Evolutionary conservation across 805 yeast genomes (phyloP), one percentile per base, ranked within the genome.

Genomic region (Starmerella sirachaensis): DNA sequence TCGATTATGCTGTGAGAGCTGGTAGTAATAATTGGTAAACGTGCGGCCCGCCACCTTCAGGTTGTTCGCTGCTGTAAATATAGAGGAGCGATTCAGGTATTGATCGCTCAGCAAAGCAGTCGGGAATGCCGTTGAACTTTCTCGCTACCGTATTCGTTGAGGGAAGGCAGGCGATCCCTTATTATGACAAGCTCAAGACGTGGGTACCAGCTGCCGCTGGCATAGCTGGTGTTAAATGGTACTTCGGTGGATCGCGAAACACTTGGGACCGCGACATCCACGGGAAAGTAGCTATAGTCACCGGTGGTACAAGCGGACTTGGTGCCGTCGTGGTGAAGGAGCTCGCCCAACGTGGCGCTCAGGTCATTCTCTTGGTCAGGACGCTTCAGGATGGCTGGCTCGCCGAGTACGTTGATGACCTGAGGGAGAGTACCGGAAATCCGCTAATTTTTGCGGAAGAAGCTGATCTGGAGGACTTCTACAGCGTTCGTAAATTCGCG

Each of bases 191-290:
- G 36, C 57, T 83, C 38, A 72, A 69, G 46, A 50, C 52, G 6
- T 28, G 33, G 29, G 74, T 70, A 46, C 93, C 94, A 0, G 61
- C 66, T 3, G 52, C 70, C 0, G 60, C 66, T 0, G 59, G 59
- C 0, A 52, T 69, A 0, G 68, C 62, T 0, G 68, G 68, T 1
- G 35, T 74, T 29, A 88, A 88, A 56, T 72, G 72, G 55, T 83
- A 80, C 61, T 76, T 80, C 51, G 71, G 78, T 24, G 98, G 98
- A 9, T 58, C 81, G 1, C 48, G 70, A 16, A 91, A 88, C 59
- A 80, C 85, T 0, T 88, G 95, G 94, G 94, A 83, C 44, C 68
- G 96, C 42, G 86, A 85, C 47, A 60, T 88, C 55, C 94, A 91
- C 54, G 96, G 97, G 1, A 75, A 76, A 52, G 97, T 86, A 4